Evolutionary conservation across 495 filamentous ascomycete genomes (phyloP).

Genomic region (Peziza echinospora): DNA sequence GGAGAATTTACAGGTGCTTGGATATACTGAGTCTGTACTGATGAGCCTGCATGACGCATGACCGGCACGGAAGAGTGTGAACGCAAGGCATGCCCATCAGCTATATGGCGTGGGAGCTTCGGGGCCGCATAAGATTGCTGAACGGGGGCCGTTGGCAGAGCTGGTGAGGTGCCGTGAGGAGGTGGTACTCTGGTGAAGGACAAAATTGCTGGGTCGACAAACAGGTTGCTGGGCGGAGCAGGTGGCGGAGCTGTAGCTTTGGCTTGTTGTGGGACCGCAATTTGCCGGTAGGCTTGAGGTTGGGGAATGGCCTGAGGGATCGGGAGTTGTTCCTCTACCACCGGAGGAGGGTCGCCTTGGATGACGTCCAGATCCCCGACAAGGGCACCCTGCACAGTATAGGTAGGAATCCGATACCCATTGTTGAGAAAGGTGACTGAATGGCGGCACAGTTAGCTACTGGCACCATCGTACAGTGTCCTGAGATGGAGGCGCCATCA

Average conservation of each 20-base stretch:
- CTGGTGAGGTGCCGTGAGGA: neutral
- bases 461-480: constrained; percentile 11
- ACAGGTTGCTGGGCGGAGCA: constrained; percentile 13
- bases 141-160: constrained; percentile 1
- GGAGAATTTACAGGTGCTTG: neutral
- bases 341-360: constrained; percentile 2
- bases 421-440: constrained; percentile 18
- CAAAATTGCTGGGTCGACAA: constrained; percentile 34
- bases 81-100: neutral
- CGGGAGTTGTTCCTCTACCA: constrained; percentile 2
- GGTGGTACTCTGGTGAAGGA: constrained; percentile 14
- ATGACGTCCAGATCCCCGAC: constrained; percentile 37
- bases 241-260: constrained; percentile 6
- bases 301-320: constrained; percentile 17
- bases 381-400: constrained; percentile 31
- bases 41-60: neutral
- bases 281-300: constrained; percentile 6
- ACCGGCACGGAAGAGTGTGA: neutral
- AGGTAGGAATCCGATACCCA: constrained; percentile 24
- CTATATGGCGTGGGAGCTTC: neutral
- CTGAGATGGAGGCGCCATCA: too few relatives aligned
- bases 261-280: constrained; percentile 2
- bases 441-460: constrained; percentile 6
- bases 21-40: neutral
- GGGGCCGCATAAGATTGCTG: neutral